Base-by-base conservation (phyloP, 2,329 filamentous ascomycete species). In the Fusarium bactridioides region DNA sequence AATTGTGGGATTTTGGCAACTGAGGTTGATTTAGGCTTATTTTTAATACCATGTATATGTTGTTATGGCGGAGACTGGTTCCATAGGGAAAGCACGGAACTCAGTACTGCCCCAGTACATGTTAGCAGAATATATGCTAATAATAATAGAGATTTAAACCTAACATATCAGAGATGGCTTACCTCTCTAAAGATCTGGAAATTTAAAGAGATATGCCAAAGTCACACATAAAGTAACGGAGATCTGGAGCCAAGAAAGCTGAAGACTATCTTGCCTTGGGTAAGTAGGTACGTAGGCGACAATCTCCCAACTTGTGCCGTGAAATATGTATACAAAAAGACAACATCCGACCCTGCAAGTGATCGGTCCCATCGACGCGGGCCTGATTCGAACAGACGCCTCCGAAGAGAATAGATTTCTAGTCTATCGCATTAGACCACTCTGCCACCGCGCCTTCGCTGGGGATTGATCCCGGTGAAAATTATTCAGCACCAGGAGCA, bases 1-100 rank as follows among this genome's bases (percentile, higher is more conserved):
- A 86, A 78, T 80, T 92, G 33, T 92, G 90, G 89, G 85, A 88
- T 67, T 92, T 92, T 76, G 78, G 77, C 29, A 67, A 66, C 43
- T 21, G 53, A 71, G 18, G 70, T 72, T 41, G 70, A 54, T 21
- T 70, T 38, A 64, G 33, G 18, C n/a, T 40, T 54, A 12, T 43
- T 51, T 40, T 43, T 44, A 29, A 54, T 54, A 16, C 23, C 33
- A 54, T n/a, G 33, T 19, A 27, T 23, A 54, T 40, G 10, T 53
- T 38, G 23, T 27, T n/a, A 23, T n/a, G 50, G 31, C 23, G 19
- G 23, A 54, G 23, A 54, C 23, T 21, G 15, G 33, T 27, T 50
- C 23, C 23, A n/a, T 25, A 27, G 19, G 23, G 25, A 54, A 27
- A 54, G 21, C 13, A 27, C 23, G 19, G 23, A 40, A 40, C 50